Conservation (phyloP, 2,329 filamentous ascomycete species). For the Geosmithia putterillii region DNA sequence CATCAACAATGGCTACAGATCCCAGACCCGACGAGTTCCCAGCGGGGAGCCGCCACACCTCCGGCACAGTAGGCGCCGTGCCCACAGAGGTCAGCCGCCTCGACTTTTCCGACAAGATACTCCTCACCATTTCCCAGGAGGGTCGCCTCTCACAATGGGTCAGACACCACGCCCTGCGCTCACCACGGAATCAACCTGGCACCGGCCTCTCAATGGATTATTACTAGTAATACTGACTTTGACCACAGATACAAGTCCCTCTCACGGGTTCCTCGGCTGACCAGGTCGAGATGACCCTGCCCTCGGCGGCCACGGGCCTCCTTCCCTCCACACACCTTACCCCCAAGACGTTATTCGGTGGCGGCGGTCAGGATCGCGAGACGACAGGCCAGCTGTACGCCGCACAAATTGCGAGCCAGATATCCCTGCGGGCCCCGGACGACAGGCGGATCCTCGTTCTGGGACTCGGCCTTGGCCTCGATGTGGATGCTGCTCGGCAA, state of each 20-base stretch:
- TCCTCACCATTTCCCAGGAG: slow-evolving; percentile 79
- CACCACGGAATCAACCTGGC: background rate
- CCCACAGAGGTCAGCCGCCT: slow-evolving; percentile 61
- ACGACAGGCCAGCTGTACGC: slow-evolving; percentile 80
- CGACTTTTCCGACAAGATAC: slow-evolving; percentile 78
- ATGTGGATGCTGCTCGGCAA: slow-evolving; percentile 18
- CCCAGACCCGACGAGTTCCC: slow-evolving; percentile 51
- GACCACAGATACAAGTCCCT: slow-evolving; percentile 61
- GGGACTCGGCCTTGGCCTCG: slow-evolving; percentile 43
- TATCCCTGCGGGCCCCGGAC: slow-evolving; percentile 58
- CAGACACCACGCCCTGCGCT: slow-evolving; percentile 11
- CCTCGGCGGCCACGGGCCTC: slow-evolving; percentile 26
- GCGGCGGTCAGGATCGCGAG: slow-evolving; percentile 66
- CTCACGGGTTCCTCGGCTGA: slow-evolving; percentile 56
- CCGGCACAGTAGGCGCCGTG: slow-evolving; percentile 52
- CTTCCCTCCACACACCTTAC: slow-evolving; percentile 75
- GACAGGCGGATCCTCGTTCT: slow-evolving; percentile 49
- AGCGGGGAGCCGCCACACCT: slow-evolving; percentile 45
- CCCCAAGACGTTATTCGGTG: slow-evolving; percentile 77
- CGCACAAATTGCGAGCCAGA: slow-evolving; percentile 73
- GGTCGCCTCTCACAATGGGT: slow-evolving; percentile 90
- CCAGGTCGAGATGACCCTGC: slow-evolving; percentile 46
- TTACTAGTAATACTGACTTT: too few relatives aligned
- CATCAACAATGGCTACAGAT: slow-evolving; percentile 23
- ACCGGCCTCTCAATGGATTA: background rate